These are phyloP conservation scores for Populus hybrid DNA, from an alignment of 441 rosid species.

Conservation along the genomic window DNA sequence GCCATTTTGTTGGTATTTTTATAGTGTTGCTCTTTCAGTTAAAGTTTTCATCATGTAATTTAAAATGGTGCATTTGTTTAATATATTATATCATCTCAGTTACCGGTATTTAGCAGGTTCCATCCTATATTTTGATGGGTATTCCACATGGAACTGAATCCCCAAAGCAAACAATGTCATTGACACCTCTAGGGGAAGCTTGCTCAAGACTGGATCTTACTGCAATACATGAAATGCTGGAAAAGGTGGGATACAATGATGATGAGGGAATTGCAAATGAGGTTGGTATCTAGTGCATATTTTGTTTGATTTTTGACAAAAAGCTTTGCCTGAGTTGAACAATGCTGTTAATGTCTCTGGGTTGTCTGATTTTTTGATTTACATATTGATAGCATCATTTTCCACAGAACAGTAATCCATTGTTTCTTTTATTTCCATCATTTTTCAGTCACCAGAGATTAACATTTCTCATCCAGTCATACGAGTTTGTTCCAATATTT, in stretches of 20 bases:
- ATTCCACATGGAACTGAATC: constrained; percentile 58
- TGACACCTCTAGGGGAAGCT: constrained; percentile 89
- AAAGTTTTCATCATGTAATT: background rate
- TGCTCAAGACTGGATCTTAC: constrained; percentile 83
- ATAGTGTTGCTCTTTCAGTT: background rate
- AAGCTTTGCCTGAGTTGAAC: background rate
- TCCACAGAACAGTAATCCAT: too few species aligned
- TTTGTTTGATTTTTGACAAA: constrained; percentile 1
- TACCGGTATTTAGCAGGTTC: constrained; percentile 46
- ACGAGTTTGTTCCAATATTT: background rate
- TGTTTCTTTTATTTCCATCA: background rate
- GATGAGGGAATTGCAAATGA: constrained; percentile 90
- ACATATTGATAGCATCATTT: background rate
- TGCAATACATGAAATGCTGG: constrained; percentile 86
- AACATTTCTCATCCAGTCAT: background rate
- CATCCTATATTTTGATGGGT: constrained; percentile 71
- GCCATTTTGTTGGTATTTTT: background rate
- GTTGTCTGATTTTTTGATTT: background rate
- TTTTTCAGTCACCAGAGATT: background rate
- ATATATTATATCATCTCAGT: constrained; percentile 1
- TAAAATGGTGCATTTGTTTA: background rate
- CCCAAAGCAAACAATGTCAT: constrained; percentile 39
- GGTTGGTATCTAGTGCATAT: constrained; percentile 37
- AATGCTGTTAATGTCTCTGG: background rate
- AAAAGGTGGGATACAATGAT: constrained; percentile 80